Base-by-base conservation (phyloP, 1,284 basidiomycete genomes). In the Taiwanofungus camphoratus region DNA sequence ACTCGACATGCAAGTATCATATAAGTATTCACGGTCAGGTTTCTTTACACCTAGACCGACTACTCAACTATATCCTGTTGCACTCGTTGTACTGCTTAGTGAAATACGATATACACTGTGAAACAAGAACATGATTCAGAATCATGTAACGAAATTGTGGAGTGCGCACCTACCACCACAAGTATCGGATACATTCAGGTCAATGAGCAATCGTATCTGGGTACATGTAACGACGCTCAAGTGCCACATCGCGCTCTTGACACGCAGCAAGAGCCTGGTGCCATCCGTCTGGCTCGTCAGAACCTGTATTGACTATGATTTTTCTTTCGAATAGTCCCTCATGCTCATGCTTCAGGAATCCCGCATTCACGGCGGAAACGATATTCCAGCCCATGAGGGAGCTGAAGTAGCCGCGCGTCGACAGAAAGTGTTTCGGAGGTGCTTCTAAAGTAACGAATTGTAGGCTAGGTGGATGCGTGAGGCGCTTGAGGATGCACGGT, bases 381-480 rank as follows among this genome's bases (percentile, higher is more conserved):
- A 42, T 36, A 21, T 42, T 42, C 19, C 23, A 42, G 12, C 16
- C 32, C 11, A 36, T 11, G 7, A 42, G 13, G 5, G 18, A 19
- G 15, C 24, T 30, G 24, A n/a, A 36, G 8, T 23, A 24, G 4
- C 13, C 34, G 11, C 15, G 22, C n/a, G 22, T 18, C 26, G 23
- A 13, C 12, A 42, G 26, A 12, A 5, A 20, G 19, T 7, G n/a
- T 9, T 7, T 4, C 11, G 30, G 36, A 3, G 36, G 36, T 15
- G 42, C 27, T 29, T 47, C 42, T n/a, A 54, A 39, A 6, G 45
- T 43, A 36, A 54, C 7, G 31, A 33, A 45, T 12, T 13, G 16
- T 6, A 54, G 41, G 3, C 32, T 19, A 7, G 43, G 51, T 3
- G 46, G 41, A 29, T 41, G 45, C 4, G 22, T 8, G 22, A 46